These are phyloP conservation scores for Phytophthora fragariae DNA, from an alignment of 352 stramenopile genomes.

Conservation along the genomic window DNA sequence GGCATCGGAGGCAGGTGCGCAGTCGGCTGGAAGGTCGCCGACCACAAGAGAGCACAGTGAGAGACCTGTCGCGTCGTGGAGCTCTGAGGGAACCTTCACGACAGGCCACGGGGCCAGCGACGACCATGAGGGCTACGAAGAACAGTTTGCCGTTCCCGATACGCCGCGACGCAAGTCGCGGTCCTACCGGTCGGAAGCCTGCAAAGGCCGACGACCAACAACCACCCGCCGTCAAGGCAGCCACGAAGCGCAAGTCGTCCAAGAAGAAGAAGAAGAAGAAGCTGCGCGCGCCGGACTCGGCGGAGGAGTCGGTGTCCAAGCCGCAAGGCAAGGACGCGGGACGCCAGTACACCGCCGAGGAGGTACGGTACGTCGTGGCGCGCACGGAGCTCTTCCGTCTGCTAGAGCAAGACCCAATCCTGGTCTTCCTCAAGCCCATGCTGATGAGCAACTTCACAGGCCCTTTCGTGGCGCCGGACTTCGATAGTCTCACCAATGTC, in stretches of 20 bases:
- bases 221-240: not conserved
- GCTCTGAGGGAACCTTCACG: too few species aligned
- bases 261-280: not conserved
- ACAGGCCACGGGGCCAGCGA: not conserved
- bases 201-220: too few species aligned
- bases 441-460: too few species aligned
- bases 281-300: slow-evolving; percentile 3
- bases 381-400: not conserved
- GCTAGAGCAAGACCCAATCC: slow-evolving; percentile 3
- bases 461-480: too few species aligned
- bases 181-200: too few species aligned
- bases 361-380: not conserved
- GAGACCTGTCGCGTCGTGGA: too few species aligned
- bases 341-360: not conserved
- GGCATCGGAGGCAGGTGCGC: too few species aligned
- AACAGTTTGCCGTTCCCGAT: too few species aligned
- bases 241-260: not conserved
- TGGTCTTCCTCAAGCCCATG: not conserved
- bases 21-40: too few species aligned
- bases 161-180: too few species aligned
- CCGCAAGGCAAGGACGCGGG: not conserved
- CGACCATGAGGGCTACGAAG: not conserved
- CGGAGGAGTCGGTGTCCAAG: not conserved
- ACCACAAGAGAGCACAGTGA: too few species aligned
- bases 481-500: not conserved